A percentile compares a stretch with the other conserved stretches of the same genome.
These are phyloP conservation scores for Nakazawaea wyomingensis DNA, from an alignment of 805 yeast genomes.

Conservation along the genomic window DNA sequence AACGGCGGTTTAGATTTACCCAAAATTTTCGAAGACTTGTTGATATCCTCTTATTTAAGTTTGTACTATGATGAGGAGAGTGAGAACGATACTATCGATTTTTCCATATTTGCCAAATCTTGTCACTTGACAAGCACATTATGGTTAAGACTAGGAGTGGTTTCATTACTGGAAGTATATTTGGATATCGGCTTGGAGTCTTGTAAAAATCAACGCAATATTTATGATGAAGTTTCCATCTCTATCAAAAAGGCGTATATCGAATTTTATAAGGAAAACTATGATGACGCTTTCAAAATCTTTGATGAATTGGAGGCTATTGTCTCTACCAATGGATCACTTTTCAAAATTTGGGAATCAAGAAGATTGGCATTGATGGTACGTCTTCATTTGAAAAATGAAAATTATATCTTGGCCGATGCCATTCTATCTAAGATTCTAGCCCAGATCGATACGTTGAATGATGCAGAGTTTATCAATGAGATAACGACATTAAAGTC, in stretches of 20 bases:
- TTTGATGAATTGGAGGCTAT: slow-evolving; percentile 27
- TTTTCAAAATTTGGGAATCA: slow-evolving; percentile 36
- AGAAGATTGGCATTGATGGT: slow-evolving; percentile 35
- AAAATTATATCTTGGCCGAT: slow-evolving; percentile 30
- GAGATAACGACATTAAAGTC: slow-evolving; percentile 30
- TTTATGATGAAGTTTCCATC: slow-evolving; percentile 35
- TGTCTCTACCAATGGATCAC: slow-evolving; percentile 23
- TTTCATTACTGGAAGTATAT: slow-evolving; percentile 41
- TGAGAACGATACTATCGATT: slow-evolving; percentile 25
- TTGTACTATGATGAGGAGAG: slow-evolving; percentile 27
- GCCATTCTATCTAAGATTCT: slow-evolving; percentile 27
- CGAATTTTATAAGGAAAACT: slow-evolving; percentile 32
- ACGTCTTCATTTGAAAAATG: slow-evolving; percentile 32
- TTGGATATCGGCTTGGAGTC: slow-evolving; percentile 40
- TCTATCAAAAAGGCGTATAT: slow-evolving; percentile 35
- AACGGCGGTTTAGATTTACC: slow-evolving; percentile 44
- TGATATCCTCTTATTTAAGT: slow-evolving; percentile 51
- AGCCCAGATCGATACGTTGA: slow-evolving; percentile 27
- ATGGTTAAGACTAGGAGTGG: slow-evolving; percentile 50
- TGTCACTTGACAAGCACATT: slow-evolving; percentile 40
- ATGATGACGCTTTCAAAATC: slow-evolving; percentile 32
- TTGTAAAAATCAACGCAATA: slow-evolving; percentile 28
- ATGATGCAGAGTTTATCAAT: slow-evolving; percentile 33
- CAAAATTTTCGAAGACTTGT: slow-evolving; percentile 47
- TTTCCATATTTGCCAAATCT: slow-evolving; percentile 36